Evolutionary conservation across 1,139 yeast species (phyloP).

Genomic region (Geotrichum klebahnii): DNA sequence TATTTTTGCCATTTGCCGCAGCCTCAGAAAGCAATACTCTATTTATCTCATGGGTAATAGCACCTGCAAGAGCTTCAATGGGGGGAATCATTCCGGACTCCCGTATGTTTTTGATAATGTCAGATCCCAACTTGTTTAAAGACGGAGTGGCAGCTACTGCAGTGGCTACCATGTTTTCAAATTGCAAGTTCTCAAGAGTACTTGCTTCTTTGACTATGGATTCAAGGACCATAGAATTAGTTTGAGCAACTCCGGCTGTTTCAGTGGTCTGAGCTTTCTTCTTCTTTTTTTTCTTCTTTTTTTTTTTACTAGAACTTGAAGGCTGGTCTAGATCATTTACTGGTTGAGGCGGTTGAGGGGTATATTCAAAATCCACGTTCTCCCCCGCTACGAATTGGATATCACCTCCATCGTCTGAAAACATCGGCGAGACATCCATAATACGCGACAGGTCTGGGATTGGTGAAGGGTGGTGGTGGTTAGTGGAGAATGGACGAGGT

Average conservation of each 20-base stretch:
- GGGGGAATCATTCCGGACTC: too few species aligned
- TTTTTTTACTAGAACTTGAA: constrained; percentile 40
- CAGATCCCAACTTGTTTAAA: too few species aligned
- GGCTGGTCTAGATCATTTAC: too few species aligned
- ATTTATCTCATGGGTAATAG: too few species aligned
- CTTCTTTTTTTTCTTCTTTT: constrained; percentile 63
- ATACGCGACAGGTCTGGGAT: constrained; percentile 1
- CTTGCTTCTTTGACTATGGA: too few species aligned
- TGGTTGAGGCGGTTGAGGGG: constrained; percentile 6
- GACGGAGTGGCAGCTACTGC: too few species aligned
- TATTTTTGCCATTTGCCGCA: too few species aligned
- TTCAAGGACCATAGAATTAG: constrained; percentile 7
- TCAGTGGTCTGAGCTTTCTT: constrained; percentile 22
- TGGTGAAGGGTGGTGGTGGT: neutral
- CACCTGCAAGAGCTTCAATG: too few species aligned
- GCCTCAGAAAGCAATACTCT: too few species aligned
- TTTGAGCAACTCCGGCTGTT: constrained; percentile 11
- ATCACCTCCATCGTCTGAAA: constrained; percentile 25
- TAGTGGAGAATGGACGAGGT: neutral
- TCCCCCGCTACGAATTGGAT: constrained; percentile 49
- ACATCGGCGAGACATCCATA: neutral
- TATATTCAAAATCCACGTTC: constrained; percentile 57
- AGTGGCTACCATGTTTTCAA: too few species aligned
- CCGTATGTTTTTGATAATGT: too few species aligned
- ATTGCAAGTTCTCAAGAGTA: too few species aligned